A percentile compares a stretch with the other conserved stretches of the same genome.
Evolutionary conservation across 2,329 filamentous ascomycete species (phyloP).

Genomic region (Trichoderma sp.): DNA sequence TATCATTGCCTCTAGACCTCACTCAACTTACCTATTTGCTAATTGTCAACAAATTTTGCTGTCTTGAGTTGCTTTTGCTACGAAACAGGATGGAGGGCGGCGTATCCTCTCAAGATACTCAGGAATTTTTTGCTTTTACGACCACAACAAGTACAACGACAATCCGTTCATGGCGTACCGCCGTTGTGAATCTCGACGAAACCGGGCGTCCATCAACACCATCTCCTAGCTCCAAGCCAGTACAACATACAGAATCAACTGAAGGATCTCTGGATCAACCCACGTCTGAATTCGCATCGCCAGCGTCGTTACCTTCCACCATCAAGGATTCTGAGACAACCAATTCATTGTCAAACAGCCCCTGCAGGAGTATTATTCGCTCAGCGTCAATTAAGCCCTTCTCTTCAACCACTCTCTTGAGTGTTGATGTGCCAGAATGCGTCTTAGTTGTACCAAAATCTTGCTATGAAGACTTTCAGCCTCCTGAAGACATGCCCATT

Average conservation of each 20-base stretch:
- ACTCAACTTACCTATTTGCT: not conserved
- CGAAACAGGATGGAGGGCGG: not conserved
- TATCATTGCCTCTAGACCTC: not conserved
- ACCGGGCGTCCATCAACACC: not conserved
- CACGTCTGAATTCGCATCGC: not conserved
- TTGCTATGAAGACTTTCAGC: slow-evolving; percentile 36
- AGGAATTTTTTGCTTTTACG: not conserved
- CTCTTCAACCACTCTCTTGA: not conserved
- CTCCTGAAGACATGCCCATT: slow-evolving; percentile 27
- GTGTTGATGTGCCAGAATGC: slow-evolving; percentile 33
- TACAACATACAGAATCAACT: not conserved
- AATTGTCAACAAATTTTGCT: not conserved
- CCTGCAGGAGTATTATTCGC: not conserved
- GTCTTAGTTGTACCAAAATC: slow-evolving; percentile 33
- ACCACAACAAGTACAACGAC: too few species aligned
- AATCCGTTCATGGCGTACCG: not conserved
- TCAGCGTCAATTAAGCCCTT: not conserved
- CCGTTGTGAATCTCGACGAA: not conserved
- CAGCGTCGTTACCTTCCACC: not conserved
- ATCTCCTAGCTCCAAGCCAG: not conserved
- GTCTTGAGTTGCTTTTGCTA: not conserved
- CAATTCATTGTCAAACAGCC: not conserved
- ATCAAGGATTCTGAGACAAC: not conserved
- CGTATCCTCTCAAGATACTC: not conserved
- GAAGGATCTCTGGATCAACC: not conserved